Base-by-base conservation (phyloP, 495 filamentous ascomycete genomes). In the Penicillium fimorum region DNA sequence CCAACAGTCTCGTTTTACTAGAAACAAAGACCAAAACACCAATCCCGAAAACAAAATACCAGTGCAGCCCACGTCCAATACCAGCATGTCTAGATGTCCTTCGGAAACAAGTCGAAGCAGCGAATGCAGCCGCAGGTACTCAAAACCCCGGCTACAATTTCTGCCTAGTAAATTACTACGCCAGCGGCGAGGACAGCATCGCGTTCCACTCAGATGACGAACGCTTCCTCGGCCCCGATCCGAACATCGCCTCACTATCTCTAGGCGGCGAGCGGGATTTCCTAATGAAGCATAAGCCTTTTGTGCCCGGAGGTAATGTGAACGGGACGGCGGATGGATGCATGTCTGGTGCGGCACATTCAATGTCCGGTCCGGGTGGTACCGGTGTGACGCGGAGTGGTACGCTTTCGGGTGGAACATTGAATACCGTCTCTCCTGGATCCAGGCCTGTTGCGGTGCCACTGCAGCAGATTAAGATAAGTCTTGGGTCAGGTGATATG, bases 171-270 rank as follows among this genome's bases (percentile, higher is more conserved):
- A 91, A 91, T 61, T 91, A 91, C 74, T 91, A 91, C 69, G 81
- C 84, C 32, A 77, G 74, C 27, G 87, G 86, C 2, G 69, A 79
- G 11, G 87, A 90, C 68, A 87, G 83, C 53, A 91, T 91, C 33
- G 74, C 82, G 24, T 92, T 86, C 66, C 86, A 90, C 65, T 86
- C 84, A 35, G 88, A 90, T 59, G 87, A 90, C 61, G 88, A 91
- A 70, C 76, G 79, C 10, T 91, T 92, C 62, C 82, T 91, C 0
- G 88, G 87, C 4, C 47, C 72, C 1, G 69, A 82, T 15, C 87
- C 87, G 13, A 76, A 79, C n/a, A 90, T 92, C 38, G 86, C 87
- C 8, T 88, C 85, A 4, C 77, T 89, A 59, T 84, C 85, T 7
- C 75, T 90, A 0, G 88, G 88, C 3, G 82, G 80, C 1, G 77